Evolutionary conservation across 2,329 filamentous ascomycete genomes (phyloP), one percentile per base, ranked within the genome.

Genomic region (Podosphaera xanthii): DNA sequence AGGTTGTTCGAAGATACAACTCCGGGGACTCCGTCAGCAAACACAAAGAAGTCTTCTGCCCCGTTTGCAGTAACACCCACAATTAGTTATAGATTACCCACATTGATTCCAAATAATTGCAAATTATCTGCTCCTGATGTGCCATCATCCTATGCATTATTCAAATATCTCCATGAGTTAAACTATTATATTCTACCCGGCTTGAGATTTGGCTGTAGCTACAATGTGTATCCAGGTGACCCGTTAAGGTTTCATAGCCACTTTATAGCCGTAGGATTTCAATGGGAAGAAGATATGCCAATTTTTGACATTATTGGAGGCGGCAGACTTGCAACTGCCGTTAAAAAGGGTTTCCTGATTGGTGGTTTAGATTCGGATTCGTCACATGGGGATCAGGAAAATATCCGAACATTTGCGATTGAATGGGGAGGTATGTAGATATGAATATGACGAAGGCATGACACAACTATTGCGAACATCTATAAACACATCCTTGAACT

Each of bases 181-280:
- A 86, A 85, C 57, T 96, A 91, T 72, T 97, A 85, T 72, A 82
- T 92, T 67, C 90, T 89, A 59, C 92, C 92, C 0, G 92, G 92
- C 7, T 77, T 98, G 58, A 86, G 92, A 34, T 98, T 98, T 67
- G 92, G 92, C 34, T 94, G 90, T 66, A 82, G 92, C 67, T 96
- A 94, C 71, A 88, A 89, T 65, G 87, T 94, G 4, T 98, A 98
- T 67, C 92, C 92, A 0, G 92, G 92, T 53, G 92, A 98, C 69
- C 89, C 92, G 0, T 75, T 98, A 58, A 83, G 92, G 9, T 98
- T 94, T 70, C 92, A 98, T 71, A 92, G 88, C 53, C 92, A 98
- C 70, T 97, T 95, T 70, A 78, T 95, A 65, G 87, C 84, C 6
- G 85, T 84, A n/a, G 82, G 86, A 38, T 81, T 86, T 65, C 81